phyloP scores from a whole-genome alignment of 768 basidiomycete genomes.

The Asterophora lycoperdoides region DNA sequence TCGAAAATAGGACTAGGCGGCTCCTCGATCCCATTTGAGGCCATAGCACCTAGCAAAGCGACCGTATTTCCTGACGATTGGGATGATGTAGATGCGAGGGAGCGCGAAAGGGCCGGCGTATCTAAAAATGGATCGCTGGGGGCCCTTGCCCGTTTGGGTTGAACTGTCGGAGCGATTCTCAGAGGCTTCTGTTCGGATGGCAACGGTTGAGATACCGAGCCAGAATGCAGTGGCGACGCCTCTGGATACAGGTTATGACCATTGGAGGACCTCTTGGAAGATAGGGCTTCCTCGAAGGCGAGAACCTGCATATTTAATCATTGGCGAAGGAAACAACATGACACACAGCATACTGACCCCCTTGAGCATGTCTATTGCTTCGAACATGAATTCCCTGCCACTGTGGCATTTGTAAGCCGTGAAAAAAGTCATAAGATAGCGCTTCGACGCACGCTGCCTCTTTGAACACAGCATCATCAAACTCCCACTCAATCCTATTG shows the following conservation, averaged over 20 bases:
- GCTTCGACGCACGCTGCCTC: conserved; percentile 77
- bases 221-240: conserved; percentile 43
- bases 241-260: conserved; percentile 31
- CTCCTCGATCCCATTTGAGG: conserved; percentile 36
- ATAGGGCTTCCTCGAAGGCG: conserved; percentile 70
- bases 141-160: conserved; percentile 63
- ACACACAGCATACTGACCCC: conserved; percentile 55
- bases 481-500: conserved; percentile 77
- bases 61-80: conserved; percentile 36
- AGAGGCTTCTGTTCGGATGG: conserved; percentile 38
- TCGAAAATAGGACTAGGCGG: conserved; percentile 35
- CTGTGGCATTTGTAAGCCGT: conserved; percentile 38
- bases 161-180: conserved; percentile 39
- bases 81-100: conserved; percentile 51
- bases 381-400: conserved; percentile 92
- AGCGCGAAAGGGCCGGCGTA: conserved; percentile 55
- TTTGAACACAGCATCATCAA: conserved; percentile 92
- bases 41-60: conserved; percentile 26
- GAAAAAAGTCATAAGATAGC: conserved; percentile 13
- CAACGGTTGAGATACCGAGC: conserved; percentile 54
- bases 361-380: conserved; percentile 86
- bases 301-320: conserved; percentile 31
- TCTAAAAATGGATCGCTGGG: conserved; percentile 81
- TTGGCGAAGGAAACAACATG: conserved; percentile 9
- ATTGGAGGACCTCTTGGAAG: conserved; percentile 32